A percentile compares a stretch with the other conserved stretches of the same genome.
phyloP scores from a whole-genome alignment of 768 basidiomycete species.

The Butyriboletus loyo region DNA sequence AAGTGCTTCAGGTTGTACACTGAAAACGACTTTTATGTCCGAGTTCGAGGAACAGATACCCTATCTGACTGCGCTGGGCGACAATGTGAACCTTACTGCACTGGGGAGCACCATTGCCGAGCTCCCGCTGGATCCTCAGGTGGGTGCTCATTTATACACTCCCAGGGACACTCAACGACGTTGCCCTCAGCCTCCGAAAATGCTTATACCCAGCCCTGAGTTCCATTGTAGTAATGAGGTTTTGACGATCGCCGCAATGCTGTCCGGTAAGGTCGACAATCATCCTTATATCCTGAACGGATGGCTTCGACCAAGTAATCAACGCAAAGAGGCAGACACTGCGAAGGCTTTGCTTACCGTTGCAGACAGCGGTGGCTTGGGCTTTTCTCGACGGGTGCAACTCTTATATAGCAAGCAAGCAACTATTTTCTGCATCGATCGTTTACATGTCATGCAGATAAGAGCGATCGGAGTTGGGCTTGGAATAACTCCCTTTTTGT shows the following conservation, averaged over 20 bases:
- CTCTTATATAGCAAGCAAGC: conserved; percentile 78
- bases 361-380: conserved; percentile 94
- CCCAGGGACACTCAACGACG: neutral
- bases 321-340: conserved; percentile 86
- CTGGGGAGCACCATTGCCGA: conserved; percentile 94
- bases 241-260: conserved; percentile 92
- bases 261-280: conserved; percentile 66
- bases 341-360: conserved; percentile 87
- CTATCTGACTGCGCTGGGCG: conserved; percentile 88
- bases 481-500: conserved; percentile 86
- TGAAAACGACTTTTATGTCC: conserved; percentile 92
- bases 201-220: conserved; percentile 91
- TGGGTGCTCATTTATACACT: conserved; percentile 26
- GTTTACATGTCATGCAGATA: conserved; percentile 44
- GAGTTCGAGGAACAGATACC: conserved; percentile 97
- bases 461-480: conserved; percentile 80
- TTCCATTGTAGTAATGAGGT: conserved; percentile 97
- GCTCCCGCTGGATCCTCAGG: conserved; percentile 98
- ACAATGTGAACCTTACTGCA: conserved; percentile 86
- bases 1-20: conserved; percentile 98
- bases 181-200: conserved; percentile 65
- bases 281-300: neutral
- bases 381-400: conserved; percentile 95
- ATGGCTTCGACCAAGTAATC: conserved; percentile 89
- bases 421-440: neutral